Evolutionary conservation across 176 grass and related monocot species (phyloP).

Genomic region (Elaeis guineensis): DNA sequence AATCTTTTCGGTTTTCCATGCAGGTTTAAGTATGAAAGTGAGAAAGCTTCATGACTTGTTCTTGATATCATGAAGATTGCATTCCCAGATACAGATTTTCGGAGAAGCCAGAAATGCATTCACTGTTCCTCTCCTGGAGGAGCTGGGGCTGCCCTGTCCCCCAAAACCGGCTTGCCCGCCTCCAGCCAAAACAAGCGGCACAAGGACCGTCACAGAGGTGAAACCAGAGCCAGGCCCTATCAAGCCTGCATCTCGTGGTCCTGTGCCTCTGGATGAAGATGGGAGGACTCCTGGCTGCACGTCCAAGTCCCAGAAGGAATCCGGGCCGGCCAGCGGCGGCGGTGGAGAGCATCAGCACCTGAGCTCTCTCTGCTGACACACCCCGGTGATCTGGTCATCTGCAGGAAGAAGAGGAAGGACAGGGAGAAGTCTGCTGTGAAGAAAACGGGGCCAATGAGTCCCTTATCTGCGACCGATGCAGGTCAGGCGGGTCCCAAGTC

Average conservation of each 20-base stretch:
- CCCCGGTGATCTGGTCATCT: slow-evolving; percentile 78
- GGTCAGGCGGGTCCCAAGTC: slow-evolving; percentile 34
- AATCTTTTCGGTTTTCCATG: not conserved
- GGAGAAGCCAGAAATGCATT: slow-evolving; percentile 47
- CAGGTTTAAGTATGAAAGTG: slow-evolving; percentile 73
- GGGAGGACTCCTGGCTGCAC: slow-evolving; percentile 16
- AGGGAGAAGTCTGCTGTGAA: slow-evolving; percentile 34
- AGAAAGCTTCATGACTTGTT: slow-evolving; percentile 76
- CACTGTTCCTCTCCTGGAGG: slow-evolving; percentile 46
- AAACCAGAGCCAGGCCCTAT: slow-evolving; percentile 25
- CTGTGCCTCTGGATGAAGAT: slow-evolving; percentile 11
- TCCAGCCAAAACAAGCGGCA: slow-evolving; percentile 34
- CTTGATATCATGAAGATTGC: slow-evolving; percentile 97
- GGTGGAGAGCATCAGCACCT: slow-evolving; percentile 25
- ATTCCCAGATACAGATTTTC: slow-evolving; percentile 91
- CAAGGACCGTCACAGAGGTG: slow-evolving; percentile 14
- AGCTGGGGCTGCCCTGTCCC: slow-evolving; percentile 14
- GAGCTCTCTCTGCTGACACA: slow-evolving; percentile 35
- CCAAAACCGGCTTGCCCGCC: not conserved
- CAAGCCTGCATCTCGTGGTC: slow-evolving; percentile 19
- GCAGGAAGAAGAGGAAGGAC: slow-evolving; percentile 91
- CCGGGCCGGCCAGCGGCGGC: slow-evolving; percentile 21
- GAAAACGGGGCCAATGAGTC: slow-evolving; percentile 36
- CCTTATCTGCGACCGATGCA: slow-evolving; percentile 38
- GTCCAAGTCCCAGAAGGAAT: slow-evolving; percentile 55